Percentiles rank a stretch among this genome's conserved stretches.
These are phyloP conservation scores for Plasmodium knowlesi DNA, from an alignment of 169 alveolate genomes.

Conservation along the genomic window DNA sequence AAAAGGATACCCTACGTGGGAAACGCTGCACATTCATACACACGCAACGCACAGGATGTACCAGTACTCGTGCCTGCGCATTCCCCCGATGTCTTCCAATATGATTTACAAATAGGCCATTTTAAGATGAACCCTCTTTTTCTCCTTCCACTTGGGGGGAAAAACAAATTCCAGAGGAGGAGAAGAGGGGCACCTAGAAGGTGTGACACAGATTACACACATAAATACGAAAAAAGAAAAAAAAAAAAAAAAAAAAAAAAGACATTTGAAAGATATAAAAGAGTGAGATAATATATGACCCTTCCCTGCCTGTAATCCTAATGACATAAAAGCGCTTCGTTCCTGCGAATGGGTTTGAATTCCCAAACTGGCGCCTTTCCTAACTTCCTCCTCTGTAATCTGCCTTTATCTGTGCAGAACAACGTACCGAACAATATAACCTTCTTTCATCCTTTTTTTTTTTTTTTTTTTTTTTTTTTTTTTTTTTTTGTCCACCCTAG, in stretches of 20 bases:
- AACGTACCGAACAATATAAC: no score
- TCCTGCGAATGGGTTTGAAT: neutral
- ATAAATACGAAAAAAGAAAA: neutral
- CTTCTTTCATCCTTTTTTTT: no score
- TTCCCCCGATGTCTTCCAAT: neutral
- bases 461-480: no score
- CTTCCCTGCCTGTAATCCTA: neutral
- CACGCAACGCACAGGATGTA: neutral
- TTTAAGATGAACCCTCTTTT: neutral
- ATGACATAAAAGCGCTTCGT: neutral
- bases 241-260: no score
- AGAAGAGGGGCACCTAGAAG: neutral
- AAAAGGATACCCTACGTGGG: neutral
- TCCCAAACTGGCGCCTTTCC: no score
- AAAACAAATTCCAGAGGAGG: neutral
- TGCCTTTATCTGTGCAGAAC: no score
- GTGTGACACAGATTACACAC: neutral
- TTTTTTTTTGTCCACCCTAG: neutral
- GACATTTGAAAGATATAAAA: neutral
- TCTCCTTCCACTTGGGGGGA: neutral
- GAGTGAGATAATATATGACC: neutral
- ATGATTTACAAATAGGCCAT: neutral
- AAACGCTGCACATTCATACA: neutral
- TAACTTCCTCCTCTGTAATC: no score
- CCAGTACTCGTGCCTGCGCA: neutral